A percentile compares a stretch with the other conserved stretches of the same genome.
Evolutionary conservation across 2,329 filamentous ascomycete genomes (phyloP).

Genomic region (Pezicula radicicola): DNA sequence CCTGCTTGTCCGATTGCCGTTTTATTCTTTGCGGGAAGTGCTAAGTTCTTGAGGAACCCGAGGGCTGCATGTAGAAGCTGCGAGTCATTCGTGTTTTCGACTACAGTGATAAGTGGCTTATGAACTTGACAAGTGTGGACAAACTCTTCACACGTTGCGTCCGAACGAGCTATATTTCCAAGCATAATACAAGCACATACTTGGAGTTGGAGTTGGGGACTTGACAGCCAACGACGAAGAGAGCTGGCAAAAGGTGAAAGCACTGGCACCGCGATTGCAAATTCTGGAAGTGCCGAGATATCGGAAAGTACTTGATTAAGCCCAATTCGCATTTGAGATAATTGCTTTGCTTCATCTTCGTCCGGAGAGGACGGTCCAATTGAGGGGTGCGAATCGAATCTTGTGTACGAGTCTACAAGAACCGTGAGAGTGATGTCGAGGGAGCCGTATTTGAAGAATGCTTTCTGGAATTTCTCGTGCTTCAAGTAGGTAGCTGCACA

Average conservation of each 20-base stretch:
- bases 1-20: slow-evolving; percentile 39
- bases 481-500: slow-evolving; percentile 55
- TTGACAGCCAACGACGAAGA: slow-evolving; percentile 46
- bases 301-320: slow-evolving; percentile 51
- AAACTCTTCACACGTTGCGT: slow-evolving; percentile 48
- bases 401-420: slow-evolving; percentile 45
- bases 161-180: slow-evolving; percentile 59
- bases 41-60: slow-evolving; percentile 63
- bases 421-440: slow-evolving; percentile 42
- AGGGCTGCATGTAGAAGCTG: slow-evolving; percentile 56
- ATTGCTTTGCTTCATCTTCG: slow-evolving; percentile 43
- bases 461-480: slow-evolving; percentile 47
- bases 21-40: slow-evolving; percentile 56
- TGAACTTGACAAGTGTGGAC: slow-evolving; percentile 43
- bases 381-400: slow-evolving; percentile 32
- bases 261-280: slow-evolving; percentile 39
- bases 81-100: slow-evolving; percentile 40
- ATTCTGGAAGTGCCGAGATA: slow-evolving; percentile 46
- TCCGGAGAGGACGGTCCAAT: slow-evolving; percentile 16
- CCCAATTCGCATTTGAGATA: slow-evolving; percentile 46
- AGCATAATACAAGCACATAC: slow-evolving; percentile 58
- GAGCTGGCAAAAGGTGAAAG: slow-evolving; percentile 38
- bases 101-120: slow-evolving; percentile 40
- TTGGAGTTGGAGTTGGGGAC: slow-evolving; percentile 41
- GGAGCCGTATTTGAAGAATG: slow-evolving; percentile 35